Percentiles rank a stretch among this genome's conserved stretches.
Conservation (phyloP, 2,329 filamentous ascomycete species). For the Nakataea oryzae region DNA sequence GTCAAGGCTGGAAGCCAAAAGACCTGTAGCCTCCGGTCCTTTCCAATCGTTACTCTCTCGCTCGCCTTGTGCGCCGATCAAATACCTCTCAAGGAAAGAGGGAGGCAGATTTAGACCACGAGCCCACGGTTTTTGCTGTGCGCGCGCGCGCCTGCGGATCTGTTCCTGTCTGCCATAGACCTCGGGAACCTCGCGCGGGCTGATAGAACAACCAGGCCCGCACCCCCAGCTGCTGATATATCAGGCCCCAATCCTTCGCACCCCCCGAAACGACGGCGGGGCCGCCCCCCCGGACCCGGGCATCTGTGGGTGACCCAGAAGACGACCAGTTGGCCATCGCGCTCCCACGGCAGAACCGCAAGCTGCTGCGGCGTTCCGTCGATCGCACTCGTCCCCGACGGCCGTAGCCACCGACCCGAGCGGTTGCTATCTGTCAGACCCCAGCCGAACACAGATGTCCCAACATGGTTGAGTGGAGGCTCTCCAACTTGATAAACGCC, state of each 20-base stretch:
- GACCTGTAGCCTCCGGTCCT: neutral
- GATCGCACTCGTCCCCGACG: neutral
- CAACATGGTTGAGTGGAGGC: conserved; percentile 18
- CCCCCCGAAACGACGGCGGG: neutral
- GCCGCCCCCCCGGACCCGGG: no score
- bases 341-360: neutral
- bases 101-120: neutral
- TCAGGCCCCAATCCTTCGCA: neutral
- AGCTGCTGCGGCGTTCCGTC: neutral
- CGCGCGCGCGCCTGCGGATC: no score
- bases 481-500: conserved; percentile 9
- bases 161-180: neutral
- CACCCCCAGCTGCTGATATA: neutral
- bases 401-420: neutral
- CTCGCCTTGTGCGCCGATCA: conserved; percentile 3
- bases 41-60: conserved; percentile 5
- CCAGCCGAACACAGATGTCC: conserved; percentile 13
- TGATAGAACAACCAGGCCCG: neutral
- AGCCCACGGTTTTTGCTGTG: neutral
- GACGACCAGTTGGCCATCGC: neutral
- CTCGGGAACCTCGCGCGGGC: neutral
- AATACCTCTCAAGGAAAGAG: neutral
- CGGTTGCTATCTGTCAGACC: neutral
- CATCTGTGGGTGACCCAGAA: neutral
- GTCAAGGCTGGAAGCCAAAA: neutral